Conservation (phyloP, 768 basidiomycete genomes). For the Psilocybe tampanensis region DNA sequence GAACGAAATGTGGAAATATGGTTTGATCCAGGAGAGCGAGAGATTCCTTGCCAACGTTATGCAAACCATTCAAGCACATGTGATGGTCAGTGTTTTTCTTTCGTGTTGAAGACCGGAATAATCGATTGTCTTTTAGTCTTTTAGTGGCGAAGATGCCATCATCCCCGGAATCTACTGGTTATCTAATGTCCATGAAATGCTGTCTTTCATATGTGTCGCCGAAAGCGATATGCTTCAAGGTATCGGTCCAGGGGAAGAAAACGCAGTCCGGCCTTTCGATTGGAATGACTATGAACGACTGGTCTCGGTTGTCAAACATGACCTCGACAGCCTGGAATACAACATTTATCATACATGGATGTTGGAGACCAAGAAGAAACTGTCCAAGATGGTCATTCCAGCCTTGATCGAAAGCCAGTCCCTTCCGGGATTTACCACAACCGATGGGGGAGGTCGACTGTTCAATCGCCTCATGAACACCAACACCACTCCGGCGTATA, state of each 20-base stretch:
- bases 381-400: constrained; percentile 99
- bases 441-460: constrained; percentile 88
- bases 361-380: constrained; percentile 94
- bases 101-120: neutral
- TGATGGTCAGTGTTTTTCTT: constrained; percentile 73
- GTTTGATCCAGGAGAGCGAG: constrained; percentile 95
- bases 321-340: constrained; percentile 97
- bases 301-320: constrained; percentile 98
- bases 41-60: constrained; percentile 98
- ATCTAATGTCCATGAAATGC: constrained; percentile 99
- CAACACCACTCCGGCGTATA: constrained; percentile 86
- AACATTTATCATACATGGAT: constrained; percentile 99
- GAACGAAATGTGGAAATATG: constrained; percentile 99
- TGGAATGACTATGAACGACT: constrained; percentile 97
- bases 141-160: constrained; percentile 92
- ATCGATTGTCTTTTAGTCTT: constrained; percentile 54
- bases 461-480: constrained; percentile 92
- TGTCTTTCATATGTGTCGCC: constrained; percentile 98
- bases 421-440: constrained; percentile 95
- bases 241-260: constrained; percentile 95
- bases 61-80: constrained; percentile 96
- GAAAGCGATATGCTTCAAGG: constrained; percentile 98
- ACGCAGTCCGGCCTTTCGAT: constrained; percentile 88
- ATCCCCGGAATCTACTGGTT: constrained; percentile 98
- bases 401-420: constrained; percentile 98